Evolutionary conservation across 140 eudicot species (phyloP).

Genomic region (Erigeron philadelphicus): DNA sequence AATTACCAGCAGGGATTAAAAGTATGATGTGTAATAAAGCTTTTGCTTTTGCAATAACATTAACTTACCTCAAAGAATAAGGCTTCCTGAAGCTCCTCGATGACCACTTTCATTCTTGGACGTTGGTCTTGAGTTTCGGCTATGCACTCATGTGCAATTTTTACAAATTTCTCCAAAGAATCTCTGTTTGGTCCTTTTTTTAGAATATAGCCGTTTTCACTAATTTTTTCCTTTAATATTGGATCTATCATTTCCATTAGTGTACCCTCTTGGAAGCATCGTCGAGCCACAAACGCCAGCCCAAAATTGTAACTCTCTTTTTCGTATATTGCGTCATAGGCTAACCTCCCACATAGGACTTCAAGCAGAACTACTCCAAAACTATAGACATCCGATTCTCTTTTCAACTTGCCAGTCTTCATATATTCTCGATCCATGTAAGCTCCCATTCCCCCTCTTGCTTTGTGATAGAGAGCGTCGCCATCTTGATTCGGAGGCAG

Average conservation of each 20-base stretch:
- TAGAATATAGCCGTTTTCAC: background rate
- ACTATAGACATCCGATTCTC: background rate
- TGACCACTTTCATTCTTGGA: background rate
- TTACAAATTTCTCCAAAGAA: background rate
- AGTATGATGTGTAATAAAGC: no score
- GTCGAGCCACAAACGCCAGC: background rate
- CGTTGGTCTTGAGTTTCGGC: background rate
- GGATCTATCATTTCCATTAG: background rate
- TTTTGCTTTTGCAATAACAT: background rate
- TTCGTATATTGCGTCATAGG: background rate
- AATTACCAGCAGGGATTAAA: no score
- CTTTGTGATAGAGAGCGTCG: no score
- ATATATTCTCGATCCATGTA: background rate
- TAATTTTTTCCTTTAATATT: background rate
- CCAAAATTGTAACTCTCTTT: background rate
- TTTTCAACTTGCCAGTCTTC: background rate
- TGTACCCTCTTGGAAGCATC: background rate
- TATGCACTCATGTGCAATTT: background rate
- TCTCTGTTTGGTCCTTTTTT: background rate
- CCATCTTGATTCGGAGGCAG: background rate
- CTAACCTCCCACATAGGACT: background rate
- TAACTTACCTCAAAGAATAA: conserved; percentile 1
- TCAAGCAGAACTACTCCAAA: background rate
- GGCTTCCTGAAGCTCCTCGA: background rate
- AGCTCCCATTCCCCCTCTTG: background rate